phyloP scores from a whole-genome alignment of 305 asterid genomes.

The Striga hermonthica region DNA sequence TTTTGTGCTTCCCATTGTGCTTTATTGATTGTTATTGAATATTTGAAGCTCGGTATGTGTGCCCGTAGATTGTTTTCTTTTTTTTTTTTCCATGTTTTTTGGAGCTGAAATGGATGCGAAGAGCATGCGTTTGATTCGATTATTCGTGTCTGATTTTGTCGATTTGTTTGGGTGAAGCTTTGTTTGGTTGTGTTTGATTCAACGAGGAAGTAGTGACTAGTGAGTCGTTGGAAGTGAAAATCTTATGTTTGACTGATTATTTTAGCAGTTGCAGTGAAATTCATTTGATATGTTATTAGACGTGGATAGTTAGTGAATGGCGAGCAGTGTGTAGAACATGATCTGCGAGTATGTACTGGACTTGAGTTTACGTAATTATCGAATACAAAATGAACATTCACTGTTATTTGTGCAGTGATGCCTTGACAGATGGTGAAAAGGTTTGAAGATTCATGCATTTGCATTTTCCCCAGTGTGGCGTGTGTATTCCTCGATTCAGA shows the following conservation, averaged over 20 bases:
- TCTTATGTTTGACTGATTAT: slow-evolving; percentile 21
- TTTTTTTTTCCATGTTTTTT: slow-evolving; percentile 11
- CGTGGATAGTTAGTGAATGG: slow-evolving; percentile 11
- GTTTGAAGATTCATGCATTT: slow-evolving; percentile 18
- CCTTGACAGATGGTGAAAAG: slow-evolving; percentile 16
- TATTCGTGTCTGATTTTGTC: slow-evolving; percentile 24
- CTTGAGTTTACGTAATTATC: not conserved
- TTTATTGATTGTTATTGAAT: slow-evolving; percentile 10
- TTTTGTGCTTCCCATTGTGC: not conserved
- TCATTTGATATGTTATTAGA: not conserved
- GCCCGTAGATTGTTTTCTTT: not conserved
- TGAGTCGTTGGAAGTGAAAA: slow-evolving; percentile 28
- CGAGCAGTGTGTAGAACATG: slow-evolving; percentile 7
- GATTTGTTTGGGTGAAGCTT: slow-evolving; percentile 18
- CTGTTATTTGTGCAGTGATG: slow-evolving; percentile 26
- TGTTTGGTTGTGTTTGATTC: slow-evolving; percentile 32
- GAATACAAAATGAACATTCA: too few species aligned
- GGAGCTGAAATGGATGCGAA: slow-evolving; percentile 7
- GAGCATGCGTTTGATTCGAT: slow-evolving; percentile 29
- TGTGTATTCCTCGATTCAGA: slow-evolving; percentile 1
- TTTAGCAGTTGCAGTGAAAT: slow-evolving; percentile 28
- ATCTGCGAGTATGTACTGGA: not conserved
- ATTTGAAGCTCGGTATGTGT: slow-evolving; percentile 4
- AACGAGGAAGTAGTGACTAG: slow-evolving; percentile 16
- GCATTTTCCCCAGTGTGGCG: slow-evolving; percentile 3